Conservation (phyloP, 2,329 filamentous ascomycete genomes). For the Phialocephala subalpina region DNA sequence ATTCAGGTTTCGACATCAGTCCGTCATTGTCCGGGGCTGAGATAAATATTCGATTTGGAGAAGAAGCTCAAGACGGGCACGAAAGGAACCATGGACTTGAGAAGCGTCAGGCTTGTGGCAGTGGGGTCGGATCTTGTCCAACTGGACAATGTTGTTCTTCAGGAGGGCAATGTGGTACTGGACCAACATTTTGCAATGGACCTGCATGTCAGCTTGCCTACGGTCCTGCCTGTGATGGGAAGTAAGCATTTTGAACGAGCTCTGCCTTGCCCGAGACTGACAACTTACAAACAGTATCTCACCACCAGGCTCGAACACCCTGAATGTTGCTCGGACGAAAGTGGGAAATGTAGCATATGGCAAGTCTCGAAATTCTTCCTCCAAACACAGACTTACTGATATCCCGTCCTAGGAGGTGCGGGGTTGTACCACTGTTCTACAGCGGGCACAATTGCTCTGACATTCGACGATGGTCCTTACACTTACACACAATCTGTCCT, state of each 20-base stretch:
- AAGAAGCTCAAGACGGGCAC: background rate
- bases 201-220: conserved; percentile 67
- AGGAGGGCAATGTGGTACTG: conserved; percentile 20
- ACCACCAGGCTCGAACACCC: conserved; percentile 9
- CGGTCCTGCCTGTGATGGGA: conserved; percentile 65
- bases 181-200: conserved; percentile 60
- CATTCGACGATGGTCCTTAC: conserved; percentile 72
- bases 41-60: conserved; percentile 9
- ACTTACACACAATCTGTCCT: conserved; percentile 66
- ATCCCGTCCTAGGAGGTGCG: conserved; percentile 12
- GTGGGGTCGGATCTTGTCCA: conserved; percentile 25
- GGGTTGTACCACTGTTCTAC: conserved; percentile 62
- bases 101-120: conserved; percentile 20
- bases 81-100: background rate
- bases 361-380: conserved; percentile 39
- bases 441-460: conserved; percentile 67
- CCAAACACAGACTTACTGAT: background rate
- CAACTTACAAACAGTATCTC: background rate
- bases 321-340: conserved; percentile 53
- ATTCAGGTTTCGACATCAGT: background rate
- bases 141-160: conserved; percentile 27
- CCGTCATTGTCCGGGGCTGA: conserved; percentile 7
- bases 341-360: conserved; percentile 63
- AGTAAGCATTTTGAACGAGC: conserved; percentile 57
- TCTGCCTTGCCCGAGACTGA: conserved; percentile 51